phyloP scores from a whole-genome alignment of 169 alveolate species.

The Perkinsus marinus region DNA sequence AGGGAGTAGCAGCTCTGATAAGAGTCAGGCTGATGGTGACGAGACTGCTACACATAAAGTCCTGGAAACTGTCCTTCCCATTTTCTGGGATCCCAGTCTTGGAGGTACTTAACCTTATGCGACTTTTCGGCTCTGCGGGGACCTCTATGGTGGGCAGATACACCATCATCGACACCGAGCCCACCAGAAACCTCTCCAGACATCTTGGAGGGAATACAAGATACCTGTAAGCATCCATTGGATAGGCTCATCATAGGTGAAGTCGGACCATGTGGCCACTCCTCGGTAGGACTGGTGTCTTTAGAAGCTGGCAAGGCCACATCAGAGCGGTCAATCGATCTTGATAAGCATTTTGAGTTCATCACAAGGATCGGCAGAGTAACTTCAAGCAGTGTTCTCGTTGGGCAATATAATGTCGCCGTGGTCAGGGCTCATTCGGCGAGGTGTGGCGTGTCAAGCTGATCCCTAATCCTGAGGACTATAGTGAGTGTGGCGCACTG shows the following conservation, averaged over 20 bases:
- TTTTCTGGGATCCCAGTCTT: background rate
- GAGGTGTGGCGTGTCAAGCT: conserved; percentile 18
- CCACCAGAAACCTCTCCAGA: background rate
- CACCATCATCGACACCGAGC: background rate
- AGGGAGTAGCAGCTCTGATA: background rate
- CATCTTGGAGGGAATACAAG: background rate
- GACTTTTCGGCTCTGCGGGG: background rate
- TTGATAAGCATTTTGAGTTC: background rate
- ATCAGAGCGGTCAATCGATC: background rate
- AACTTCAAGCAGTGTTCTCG: background rate
- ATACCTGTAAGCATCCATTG: background rate
- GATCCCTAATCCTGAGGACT: background rate
- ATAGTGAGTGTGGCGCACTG: background rate
- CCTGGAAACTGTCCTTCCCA: background rate
- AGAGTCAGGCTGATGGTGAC: background rate
- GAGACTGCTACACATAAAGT: background rate
- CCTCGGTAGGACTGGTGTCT: too few relatives aligned
- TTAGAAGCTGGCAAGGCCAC: background rate
- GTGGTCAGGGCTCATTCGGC: conserved; percentile 21
- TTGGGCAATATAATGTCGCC: background rate
- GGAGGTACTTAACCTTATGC: background rate
- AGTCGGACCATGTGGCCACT: too few relatives aligned
- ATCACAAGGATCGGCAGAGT: background rate
- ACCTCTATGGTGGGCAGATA: background rate
- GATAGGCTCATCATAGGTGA: background rate